These are phyloP conservation scores for Acrodontium crateriforme DNA, from an alignment of 2,329 filamentous ascomycete genomes.

Conservation along the genomic window DNA sequence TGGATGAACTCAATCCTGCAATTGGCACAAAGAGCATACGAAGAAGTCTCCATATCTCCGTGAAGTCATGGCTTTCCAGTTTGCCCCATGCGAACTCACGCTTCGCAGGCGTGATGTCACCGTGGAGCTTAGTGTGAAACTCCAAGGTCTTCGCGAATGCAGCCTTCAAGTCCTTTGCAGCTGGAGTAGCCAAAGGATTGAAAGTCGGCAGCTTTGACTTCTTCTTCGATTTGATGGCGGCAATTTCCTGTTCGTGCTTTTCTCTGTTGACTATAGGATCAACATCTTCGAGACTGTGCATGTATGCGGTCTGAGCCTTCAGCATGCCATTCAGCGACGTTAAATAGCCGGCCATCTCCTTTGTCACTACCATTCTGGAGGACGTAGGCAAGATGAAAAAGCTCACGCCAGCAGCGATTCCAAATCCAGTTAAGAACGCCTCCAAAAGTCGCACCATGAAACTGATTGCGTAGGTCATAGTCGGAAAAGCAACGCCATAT, in stretches of 20 bases:
- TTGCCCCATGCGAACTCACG: slow-evolving; percentile 60
- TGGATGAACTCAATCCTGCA: slow-evolving; percentile 51
- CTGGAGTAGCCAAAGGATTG: slow-evolving; percentile 23
- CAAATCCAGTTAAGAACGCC: slow-evolving; percentile 52
- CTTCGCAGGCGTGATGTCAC: slow-evolving; percentile 58
- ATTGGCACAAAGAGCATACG: slow-evolving; percentile 53
- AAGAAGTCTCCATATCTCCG: slow-evolving; percentile 44
- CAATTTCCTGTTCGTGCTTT: slow-evolving; percentile 4
- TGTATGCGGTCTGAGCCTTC: slow-evolving; percentile 48
- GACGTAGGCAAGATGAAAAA: slow-evolving; percentile 54
- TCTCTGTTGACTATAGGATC: slow-evolving; percentile 25
- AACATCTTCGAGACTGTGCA: slow-evolving; percentile 47
- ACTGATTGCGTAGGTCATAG: slow-evolving; percentile 36
- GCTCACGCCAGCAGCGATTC: slow-evolving; percentile 46
- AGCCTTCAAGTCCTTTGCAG: slow-evolving; percentile 18
- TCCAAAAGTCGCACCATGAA: slow-evolving; percentile 45
- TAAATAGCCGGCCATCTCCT: slow-evolving; percentile 48
- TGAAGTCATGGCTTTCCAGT: slow-evolving; percentile 49
- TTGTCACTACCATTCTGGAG: slow-evolving; percentile 49
- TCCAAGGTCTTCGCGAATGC: slow-evolving; percentile 24
- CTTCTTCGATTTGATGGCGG: slow-evolving; percentile 19
- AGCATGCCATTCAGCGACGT: slow-evolving; percentile 40
- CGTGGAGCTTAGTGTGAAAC: slow-evolving; percentile 53
- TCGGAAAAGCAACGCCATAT: slow-evolving; percentile 46
- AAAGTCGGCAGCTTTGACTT: slow-evolving; percentile 47